Conservation (phyloP, 805 yeast genomes). For the Wickerhamomyces subpelliculosus region DNA sequence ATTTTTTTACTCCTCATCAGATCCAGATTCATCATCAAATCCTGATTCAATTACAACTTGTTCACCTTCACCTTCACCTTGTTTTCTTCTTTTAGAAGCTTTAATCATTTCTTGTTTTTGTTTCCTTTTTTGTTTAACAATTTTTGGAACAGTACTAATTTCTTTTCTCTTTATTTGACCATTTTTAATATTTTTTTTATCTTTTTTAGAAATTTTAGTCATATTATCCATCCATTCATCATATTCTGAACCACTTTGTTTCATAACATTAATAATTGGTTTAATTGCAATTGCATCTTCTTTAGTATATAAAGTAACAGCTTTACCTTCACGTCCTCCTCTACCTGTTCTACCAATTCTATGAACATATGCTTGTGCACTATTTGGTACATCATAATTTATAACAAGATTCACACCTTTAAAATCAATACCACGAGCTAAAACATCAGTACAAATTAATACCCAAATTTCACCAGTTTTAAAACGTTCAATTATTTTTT, state of each 20-base stretch:
- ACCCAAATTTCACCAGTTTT: slow-evolving; percentile 93
- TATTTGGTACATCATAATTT: slow-evolving; percentile 92
- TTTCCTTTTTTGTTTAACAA: slow-evolving; percentile 56
- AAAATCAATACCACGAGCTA: slow-evolving; percentile 96
- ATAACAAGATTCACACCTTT: slow-evolving; percentile 92
- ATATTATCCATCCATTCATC: slow-evolving; percentile 78
- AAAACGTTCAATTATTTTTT: slow-evolving; percentile 75
- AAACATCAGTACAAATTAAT: slow-evolving; percentile 90
- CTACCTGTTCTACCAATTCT: slow-evolving; percentile 99
- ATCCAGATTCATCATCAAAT: background rate
- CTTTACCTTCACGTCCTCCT: slow-evolving; percentile 81
- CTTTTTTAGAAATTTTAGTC: slow-evolving; percentile 55
- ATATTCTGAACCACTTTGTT: slow-evolving; percentile 74
- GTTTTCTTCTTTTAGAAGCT: slow-evolving; percentile 59
- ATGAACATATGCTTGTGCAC: slow-evolving; percentile 93
- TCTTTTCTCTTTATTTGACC: slow-evolving; percentile 57
- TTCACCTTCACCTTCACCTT: slow-evolving; percentile 1
- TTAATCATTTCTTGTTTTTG: slow-evolving; percentile 65
- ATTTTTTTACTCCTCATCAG: background rate
- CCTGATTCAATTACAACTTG: background rate
- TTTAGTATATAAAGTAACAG: slow-evolving; percentile 89
- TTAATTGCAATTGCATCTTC: slow-evolving; percentile 73
- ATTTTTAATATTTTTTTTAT: slow-evolving; percentile 53
- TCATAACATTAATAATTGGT: slow-evolving; percentile 90
- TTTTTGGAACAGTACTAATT: slow-evolving; percentile 79